Conservation (phyloP, 1,284 basidiomycete genomes). For the Ustilago bromivora region DNA sequence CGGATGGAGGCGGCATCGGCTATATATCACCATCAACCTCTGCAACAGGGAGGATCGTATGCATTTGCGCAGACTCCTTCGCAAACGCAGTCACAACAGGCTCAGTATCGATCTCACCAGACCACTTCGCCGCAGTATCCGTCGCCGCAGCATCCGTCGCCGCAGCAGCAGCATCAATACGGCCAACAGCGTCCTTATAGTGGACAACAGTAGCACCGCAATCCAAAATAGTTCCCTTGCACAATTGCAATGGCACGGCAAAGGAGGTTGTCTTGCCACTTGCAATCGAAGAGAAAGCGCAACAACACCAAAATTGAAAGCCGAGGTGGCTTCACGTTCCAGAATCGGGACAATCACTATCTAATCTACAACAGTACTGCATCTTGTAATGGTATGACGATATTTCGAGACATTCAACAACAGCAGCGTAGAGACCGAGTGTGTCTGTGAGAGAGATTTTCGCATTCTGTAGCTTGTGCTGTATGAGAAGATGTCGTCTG, state of each 20-base stretch:
- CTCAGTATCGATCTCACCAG: slow-evolving; percentile 9
- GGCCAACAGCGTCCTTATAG: slow-evolving; percentile 8
- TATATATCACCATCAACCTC: slow-evolving; percentile 7
- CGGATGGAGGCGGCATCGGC: slow-evolving; percentile 6
- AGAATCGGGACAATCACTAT: not conserved
- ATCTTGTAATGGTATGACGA: slow-evolving; percentile 1
- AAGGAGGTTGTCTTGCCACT: not conserved
- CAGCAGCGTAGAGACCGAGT: not conserved
- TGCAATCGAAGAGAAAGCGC: slow-evolving; percentile 1
- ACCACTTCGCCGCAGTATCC: slow-evolving; percentile 12
- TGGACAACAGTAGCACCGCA: slow-evolving; percentile 5
- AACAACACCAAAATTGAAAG: not conserved
- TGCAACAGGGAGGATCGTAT: slow-evolving; percentile 8
- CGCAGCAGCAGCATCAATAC: slow-evolving; percentile 12
- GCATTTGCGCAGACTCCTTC: not conserved
- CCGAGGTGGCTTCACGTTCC: not conserved
- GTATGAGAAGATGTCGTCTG: not conserved
- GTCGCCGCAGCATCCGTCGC: slow-evolving; percentile 8
- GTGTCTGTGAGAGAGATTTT: not conserved
- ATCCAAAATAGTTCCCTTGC: not conserved
- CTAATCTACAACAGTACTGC: not conserved
- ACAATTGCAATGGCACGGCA: not conserved
- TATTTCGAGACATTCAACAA: not conserved
- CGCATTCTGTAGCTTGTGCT: too few relatives aligned
- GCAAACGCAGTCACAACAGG: slow-evolving; percentile 6